Percentiles rank a stretch among this genome's conserved stretches.
Evolutionary conservation across 495 filamentous ascomycete genomes (phyloP).

Genomic region (Darksidea phi): DNA sequence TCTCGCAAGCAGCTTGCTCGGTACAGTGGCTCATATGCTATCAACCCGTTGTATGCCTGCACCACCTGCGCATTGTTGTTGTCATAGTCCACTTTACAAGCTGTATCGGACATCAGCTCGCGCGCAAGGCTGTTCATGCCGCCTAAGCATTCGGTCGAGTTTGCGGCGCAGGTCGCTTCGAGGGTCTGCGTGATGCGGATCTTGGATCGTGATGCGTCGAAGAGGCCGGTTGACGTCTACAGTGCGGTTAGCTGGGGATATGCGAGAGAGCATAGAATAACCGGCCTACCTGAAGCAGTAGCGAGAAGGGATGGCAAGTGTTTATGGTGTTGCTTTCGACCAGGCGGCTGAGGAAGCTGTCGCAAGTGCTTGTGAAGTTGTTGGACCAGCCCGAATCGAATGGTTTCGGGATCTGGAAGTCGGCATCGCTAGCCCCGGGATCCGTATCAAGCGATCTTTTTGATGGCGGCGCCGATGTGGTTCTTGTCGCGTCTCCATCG

Average conservation of each 20-base stretch:
- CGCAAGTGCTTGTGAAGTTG: slow-evolving; percentile 34
- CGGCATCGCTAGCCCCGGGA: slow-evolving; percentile 7
- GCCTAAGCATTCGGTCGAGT: slow-evolving; percentile 57
- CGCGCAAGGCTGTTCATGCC: slow-evolving; percentile 61
- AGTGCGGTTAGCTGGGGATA: slow-evolving; percentile 1
- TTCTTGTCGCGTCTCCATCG: slow-evolving; percentile 11
- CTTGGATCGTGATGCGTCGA: slow-evolving; percentile 64
- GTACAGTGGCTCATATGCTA: slow-evolving; percentile 73
- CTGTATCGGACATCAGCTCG: slow-evolving; percentile 54
- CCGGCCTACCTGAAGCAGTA: slow-evolving; percentile 31
- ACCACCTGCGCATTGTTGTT: slow-evolving; percentile 66
- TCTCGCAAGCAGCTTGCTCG: slow-evolving; percentile 72
- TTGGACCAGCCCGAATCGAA: slow-evolving; percentile 34
- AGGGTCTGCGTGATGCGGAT: slow-evolving; percentile 66
- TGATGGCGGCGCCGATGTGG: slow-evolving; percentile 16
- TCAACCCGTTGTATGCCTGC: slow-evolving; percentile 68
- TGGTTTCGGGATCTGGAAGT: slow-evolving; percentile 26
- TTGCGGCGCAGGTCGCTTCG: slow-evolving; percentile 66
- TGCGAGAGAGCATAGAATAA: not conserved
- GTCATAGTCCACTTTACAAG: slow-evolving; percentile 70
- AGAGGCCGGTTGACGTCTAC: slow-evolving; percentile 71
- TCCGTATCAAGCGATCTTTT: slow-evolving; percentile 22
- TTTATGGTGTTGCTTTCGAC: slow-evolving; percentile 18
- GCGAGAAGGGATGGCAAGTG: slow-evolving; percentile 34
- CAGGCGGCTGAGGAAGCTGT: slow-evolving; percentile 22